Base-by-base conservation (phyloP, 305 asterid species). In the Fraxinus velutina region DNA sequence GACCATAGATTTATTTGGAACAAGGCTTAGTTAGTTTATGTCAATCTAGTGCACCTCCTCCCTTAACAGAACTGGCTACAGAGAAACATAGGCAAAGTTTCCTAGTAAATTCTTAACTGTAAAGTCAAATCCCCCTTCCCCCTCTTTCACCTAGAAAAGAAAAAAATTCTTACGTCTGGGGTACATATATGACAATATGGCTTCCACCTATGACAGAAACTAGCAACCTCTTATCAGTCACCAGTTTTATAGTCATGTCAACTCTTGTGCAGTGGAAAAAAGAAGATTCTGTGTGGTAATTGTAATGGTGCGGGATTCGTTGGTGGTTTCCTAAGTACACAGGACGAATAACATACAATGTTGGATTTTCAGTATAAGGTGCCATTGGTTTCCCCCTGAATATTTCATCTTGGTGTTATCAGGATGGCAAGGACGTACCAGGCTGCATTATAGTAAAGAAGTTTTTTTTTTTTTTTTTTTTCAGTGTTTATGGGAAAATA, bases 291-390 rank as follows among this genome's bases (percentile, higher is more conserved):
- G 1, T 95, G 99, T 55, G 99, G 99, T 2, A 87, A 78, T 62
- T 95, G 98, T 89, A 93, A 91, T 36, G 98, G 99, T 1, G 99
- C 98, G 78, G 98, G 98, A 37, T 95, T 92, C 78, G 57, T 93
- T 37, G 99, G 99, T 52, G 99, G 99, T 83, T 91, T 90, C 88
- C 84, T 95, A 98, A 95, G 93, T 86, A 79, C 97, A 1, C 3
- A 66, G 0, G 97, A 95, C 2, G 93, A 90, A 0, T 95, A 92
- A 84, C 22, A 33, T 47, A 75, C 73, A 12, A 24, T 74, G 62
- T 60, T 47, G 15, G 3, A 71, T 73, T 72, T 15, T 62, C 75
- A 22, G 44, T 50, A 30, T 15, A 79, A 79, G 68, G 71, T 19
- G 22, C 50, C 3, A 42, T 73, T 76, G 47, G 30, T 62, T 2